These are phyloP conservation scores for Haplosporangium gracile DNA, from an alignment of 192 early-diverging fungal genomes.

Conservation along the genomic window DNA sequence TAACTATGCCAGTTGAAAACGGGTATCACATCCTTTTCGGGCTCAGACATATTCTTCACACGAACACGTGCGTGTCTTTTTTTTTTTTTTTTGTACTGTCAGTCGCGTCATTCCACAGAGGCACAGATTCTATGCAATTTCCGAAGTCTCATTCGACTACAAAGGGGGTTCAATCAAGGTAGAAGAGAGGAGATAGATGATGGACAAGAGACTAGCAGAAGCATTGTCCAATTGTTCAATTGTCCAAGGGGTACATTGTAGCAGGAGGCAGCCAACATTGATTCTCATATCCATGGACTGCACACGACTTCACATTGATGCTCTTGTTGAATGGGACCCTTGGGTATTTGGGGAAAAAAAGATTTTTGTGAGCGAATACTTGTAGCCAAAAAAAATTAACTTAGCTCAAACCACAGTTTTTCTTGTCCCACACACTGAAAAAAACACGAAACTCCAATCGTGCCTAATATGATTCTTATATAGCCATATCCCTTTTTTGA, in stretches of 20 bases:
- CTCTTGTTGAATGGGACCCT: neutral
- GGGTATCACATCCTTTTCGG: too few species aligned
- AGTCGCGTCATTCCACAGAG: neutral
- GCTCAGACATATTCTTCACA: too few species aligned
- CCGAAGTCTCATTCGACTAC: neutral
- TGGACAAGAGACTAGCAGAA: too few species aligned
- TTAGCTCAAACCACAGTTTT: too few species aligned
- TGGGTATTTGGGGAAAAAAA: neutral
- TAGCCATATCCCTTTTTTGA: neutral
- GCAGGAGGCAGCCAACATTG: too few species aligned
- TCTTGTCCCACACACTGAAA: too few species aligned
- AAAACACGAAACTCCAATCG: neutral
- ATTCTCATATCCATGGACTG: neutral
- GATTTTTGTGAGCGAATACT: too few species aligned
- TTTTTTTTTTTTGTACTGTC: neutral
- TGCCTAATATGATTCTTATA: neutral
- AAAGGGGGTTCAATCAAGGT: neutral
- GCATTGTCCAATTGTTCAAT: too few species aligned
- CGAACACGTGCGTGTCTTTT: too few species aligned
- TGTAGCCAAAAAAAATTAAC: too few species aligned
- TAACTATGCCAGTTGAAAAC: too few species aligned
- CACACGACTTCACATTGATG: neutral
- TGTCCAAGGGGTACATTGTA: too few species aligned
- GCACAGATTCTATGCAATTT: neutral
- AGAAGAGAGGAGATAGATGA: neutral